Base-by-base conservation (phyloP, 2,329 filamentous ascomycete species). In the Volutella citrinella region DNA sequence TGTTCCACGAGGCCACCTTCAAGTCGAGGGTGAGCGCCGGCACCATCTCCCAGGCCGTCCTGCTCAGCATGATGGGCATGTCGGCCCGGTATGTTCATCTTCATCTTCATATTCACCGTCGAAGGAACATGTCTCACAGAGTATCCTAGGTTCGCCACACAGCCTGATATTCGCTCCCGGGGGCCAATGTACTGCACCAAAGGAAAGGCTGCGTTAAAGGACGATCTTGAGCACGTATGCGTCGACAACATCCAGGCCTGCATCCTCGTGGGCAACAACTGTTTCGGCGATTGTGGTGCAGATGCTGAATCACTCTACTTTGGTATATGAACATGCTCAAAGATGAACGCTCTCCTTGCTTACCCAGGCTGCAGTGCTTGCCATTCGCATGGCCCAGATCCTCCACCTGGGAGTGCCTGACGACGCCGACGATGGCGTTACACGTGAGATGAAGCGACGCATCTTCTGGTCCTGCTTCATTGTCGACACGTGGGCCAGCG, bases 391-490 rank as follows among this genome's bases (percentile, higher is more conserved):
- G 59, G 50, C 54, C 11, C 55, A 60, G 34, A 48, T 62, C 7
- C 43, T 62, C 6, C 52, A 56, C 11, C 35, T 61, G 3, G 41
- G 45, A 11, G 39, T 33, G 0, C 32, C 25, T 5, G 39, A 47
- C 5, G 43, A 45, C 5, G 13, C 14, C 0, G 56, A 60, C 12
- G 46, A 51, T 11, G 48, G 48, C 4, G 30, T 51, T 5, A 51
- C 47, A 1, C 43, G 51, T 8, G 59, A 63, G 33, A 43, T 45
- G 3, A 62, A 60, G 26, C 38, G 46, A 7, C 49, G 59, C 7
- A 43, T 60, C 25, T 63, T 54, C 42, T 63, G 59, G 59, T 56
- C 48, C 5, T 54, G 48, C 17, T 61, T 55, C 26, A 52, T 63
- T 5, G 51, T 59, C 26, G 59, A 63, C 26, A 51, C 49, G 5